These are phyloP conservation scores for Aureobasidium lini DNA, from an alignment of 2,329 filamentous ascomycete genomes.

Conservation along the genomic window DNA sequence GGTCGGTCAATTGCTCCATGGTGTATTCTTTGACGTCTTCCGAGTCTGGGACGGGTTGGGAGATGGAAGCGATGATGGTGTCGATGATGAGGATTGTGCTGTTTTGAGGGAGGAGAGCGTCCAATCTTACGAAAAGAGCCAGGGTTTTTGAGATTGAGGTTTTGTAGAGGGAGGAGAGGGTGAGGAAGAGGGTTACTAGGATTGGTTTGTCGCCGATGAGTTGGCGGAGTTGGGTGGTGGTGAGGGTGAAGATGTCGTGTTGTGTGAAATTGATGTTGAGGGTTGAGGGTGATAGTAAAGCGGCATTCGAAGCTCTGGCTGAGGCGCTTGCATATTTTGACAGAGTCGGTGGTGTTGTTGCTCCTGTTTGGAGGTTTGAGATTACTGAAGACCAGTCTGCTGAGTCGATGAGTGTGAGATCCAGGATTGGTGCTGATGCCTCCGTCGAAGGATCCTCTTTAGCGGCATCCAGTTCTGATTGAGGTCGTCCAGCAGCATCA, in stretches of 20 bases:
- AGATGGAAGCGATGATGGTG: neutral
- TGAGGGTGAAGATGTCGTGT: neutral
- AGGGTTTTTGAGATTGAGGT: constrained; percentile 4
- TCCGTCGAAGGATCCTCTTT: neutral
- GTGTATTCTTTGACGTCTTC: neutral
- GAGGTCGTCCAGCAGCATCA: neutral
- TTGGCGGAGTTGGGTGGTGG: neutral
- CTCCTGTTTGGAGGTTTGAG: neutral
- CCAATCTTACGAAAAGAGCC: neutral
- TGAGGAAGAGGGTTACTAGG: neutral
- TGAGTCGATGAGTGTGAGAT: neutral
- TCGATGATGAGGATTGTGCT: neutral
- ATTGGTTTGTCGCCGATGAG: neutral
- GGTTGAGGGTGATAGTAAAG: neutral
- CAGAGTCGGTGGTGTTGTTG: neutral
- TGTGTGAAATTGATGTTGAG: neutral
- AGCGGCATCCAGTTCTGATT: neutral
- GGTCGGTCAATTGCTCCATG: neutral
- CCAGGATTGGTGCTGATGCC: neutral
- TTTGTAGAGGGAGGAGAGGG: neutral
- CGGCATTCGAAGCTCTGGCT: neutral
- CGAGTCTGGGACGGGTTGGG: neutral
- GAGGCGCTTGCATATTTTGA: constrained; percentile 8
- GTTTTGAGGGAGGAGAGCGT: neutral
- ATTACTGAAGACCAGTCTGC: constrained; percentile 4